Conservation (phyloP, 805 yeast species). For the Nakazawaea populi region DNA sequence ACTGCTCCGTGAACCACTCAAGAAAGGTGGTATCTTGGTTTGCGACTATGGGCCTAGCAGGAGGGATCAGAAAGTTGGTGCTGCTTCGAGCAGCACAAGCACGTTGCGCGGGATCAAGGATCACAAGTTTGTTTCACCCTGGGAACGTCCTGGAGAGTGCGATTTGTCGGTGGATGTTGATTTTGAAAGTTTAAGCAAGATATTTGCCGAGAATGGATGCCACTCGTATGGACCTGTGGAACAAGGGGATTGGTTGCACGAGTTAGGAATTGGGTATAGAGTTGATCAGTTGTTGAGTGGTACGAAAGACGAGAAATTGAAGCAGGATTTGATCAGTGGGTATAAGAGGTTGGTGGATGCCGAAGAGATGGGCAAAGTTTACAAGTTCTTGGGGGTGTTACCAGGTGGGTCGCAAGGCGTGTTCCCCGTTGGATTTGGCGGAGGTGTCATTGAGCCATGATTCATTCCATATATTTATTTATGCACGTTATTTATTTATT, state of each 20-base stretch:
- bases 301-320: slow-evolving; percentile 33
- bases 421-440: slow-evolving; percentile 53
- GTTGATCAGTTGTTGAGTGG: slow-evolving; percentile 50
- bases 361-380: slow-evolving; percentile 68
- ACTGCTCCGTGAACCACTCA: slow-evolving; percentile 14
- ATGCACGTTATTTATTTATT: slow-evolving; percentile 7
- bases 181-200: slow-evolving; percentile 49
- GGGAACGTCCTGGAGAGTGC: slow-evolving; percentile 69
- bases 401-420: slow-evolving; percentile 32
- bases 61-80: slow-evolving; percentile 20
- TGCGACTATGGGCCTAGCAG: slow-evolving; percentile 67
- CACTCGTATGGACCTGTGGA: slow-evolving; percentile 51
- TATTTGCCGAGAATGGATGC: slow-evolving; percentile 21
- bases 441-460: slow-evolving; percentile 14
- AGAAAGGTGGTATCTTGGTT: slow-evolving; percentile 59
- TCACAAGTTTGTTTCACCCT: slow-evolving; percentile 73
- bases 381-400: slow-evolving; percentile 63
- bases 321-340: slow-evolving; percentile 47
- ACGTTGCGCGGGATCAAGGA: slow-evolving; percentile 67
- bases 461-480: not conserved
- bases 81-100: slow-evolving; percentile 42
- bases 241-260: slow-evolving; percentile 77
- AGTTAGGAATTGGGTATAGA: slow-evolving; percentile 69
- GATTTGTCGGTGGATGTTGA: slow-evolving; percentile 85
- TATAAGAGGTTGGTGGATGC: slow-evolving; percentile 61